These are phyloP conservation scores for Calocera viscosa DNA, from an alignment of 768 basidiomycete species.

Conservation along the genomic window DNA sequence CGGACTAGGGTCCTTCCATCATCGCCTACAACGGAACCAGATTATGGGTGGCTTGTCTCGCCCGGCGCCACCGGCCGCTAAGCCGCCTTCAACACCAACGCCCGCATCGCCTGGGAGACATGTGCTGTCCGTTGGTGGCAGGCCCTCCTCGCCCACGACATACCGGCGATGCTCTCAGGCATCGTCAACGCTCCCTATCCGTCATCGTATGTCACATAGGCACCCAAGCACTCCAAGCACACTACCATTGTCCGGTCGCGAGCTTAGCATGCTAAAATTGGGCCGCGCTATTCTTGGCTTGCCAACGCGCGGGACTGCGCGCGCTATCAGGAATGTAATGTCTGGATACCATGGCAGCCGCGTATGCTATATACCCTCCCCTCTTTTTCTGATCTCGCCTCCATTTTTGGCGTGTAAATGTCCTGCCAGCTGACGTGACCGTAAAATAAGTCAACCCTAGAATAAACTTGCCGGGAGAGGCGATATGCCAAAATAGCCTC, in stretches of 20 bases:
- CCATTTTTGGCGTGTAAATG: not conserved
- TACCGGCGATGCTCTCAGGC: not conserved
- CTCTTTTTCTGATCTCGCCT: not conserved
- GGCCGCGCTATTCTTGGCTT: constrained; percentile 5
- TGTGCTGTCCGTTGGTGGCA: not conserved
- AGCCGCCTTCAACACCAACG: not conserved
- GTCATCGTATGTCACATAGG: not conserved
- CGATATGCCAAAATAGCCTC: too few relatives aligned
- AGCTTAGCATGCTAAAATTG: not conserved
- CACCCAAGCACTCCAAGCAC: not conserved
- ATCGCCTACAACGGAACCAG: not conserved
- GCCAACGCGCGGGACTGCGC: not conserved
- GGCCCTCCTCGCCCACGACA: not conserved
- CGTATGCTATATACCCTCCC: not conserved
- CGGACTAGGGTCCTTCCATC: not conserved
- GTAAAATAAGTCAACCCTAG: too few relatives aligned
- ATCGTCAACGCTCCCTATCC: not conserved
- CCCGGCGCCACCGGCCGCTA: not conserved
- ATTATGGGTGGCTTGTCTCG: not conserved
- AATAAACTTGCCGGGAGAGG: too few relatives aligned
- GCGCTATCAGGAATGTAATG: not conserved
- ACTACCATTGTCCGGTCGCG: not conserved
- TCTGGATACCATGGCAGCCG: not conserved
- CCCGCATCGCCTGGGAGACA: not conserved
- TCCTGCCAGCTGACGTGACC: not conserved